These are phyloP conservation scores for Scytalidium lignicola DNA, from an alignment of 2,329 filamentous ascomycete genomes.

Conservation along the genomic window DNA sequence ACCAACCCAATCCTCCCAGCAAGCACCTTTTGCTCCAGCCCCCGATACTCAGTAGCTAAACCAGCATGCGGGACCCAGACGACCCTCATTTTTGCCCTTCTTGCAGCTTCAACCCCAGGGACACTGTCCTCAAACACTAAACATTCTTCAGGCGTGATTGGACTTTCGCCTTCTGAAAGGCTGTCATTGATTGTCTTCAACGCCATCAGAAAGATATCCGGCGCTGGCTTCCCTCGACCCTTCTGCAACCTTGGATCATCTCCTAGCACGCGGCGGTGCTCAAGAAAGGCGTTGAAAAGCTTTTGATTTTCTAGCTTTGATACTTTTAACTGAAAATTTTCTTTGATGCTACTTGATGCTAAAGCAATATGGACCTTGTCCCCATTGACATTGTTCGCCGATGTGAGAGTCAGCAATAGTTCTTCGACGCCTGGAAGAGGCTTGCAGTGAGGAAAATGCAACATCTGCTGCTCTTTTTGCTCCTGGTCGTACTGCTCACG, in stretches of 20 bases:
- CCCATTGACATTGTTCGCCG: conserved; percentile 16
- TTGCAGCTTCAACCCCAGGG: conserved; percentile 83
- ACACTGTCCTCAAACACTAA: conserved; percentile 96
- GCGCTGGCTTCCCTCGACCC: conserved; percentile 88
- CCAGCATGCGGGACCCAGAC: conserved; percentile 86
- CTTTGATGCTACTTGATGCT: conserved; percentile 61
- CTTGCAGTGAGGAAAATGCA: conserved; percentile 68
- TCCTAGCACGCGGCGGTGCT: conserved; percentile 70
- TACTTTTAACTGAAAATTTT: conserved; percentile 32
- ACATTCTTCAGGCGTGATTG: conserved; percentile 78
- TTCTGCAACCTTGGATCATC: conserved; percentile 74
- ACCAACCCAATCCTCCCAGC: conserved; percentile 49
- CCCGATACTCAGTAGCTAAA: conserved; percentile 69
- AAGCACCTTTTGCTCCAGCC: conserved; percentile 73
- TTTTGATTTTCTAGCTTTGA: conserved; percentile 42
- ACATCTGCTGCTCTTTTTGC: conserved; percentile 58
- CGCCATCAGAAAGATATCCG: conserved; percentile 89
- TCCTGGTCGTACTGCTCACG: conserved; percentile 59
- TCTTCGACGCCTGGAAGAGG: conserved; percentile 73
- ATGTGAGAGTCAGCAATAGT: conserved; percentile 55
- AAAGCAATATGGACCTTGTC: conserved; percentile 68
- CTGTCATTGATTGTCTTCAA: conserved; percentile 78
- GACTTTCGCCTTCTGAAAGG: conserved; percentile 54
- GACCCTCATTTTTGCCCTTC: conserved; percentile 90
- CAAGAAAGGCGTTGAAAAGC: conserved; percentile 61